Conservation (phyloP, 768 basidiomycete genomes). For the Phlebiopsis flavidoalba region DNA sequence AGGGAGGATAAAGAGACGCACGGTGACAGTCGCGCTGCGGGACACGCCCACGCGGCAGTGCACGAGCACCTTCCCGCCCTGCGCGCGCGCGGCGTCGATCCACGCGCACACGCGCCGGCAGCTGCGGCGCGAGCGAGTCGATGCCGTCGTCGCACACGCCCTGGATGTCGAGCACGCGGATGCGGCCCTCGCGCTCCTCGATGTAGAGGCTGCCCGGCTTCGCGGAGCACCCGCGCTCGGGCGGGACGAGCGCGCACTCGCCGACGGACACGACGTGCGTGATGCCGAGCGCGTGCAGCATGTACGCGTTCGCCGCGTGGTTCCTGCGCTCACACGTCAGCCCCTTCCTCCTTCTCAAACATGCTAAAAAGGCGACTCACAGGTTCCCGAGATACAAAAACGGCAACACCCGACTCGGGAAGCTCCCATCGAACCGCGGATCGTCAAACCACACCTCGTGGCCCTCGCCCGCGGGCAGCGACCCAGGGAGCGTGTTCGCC, state of each 20-base stretch:
- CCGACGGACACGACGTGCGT: slow-evolving; percentile 97
- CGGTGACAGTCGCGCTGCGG: slow-evolving; percentile 87
- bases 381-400: slow-evolving; percentile 94
- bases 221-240: slow-evolving; percentile 45
- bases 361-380: slow-evolving; percentile 43
- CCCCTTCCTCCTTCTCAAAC: slow-evolving; percentile 5
- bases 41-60: slow-evolving; percentile 99
- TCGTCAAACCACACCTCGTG: slow-evolving; percentile 96
- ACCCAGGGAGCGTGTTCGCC: slow-evolving; percentile 65
- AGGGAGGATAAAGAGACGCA: slow-evolving; percentile 31
- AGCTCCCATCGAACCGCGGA: slow-evolving; percentile 88
- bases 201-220: slow-evolving; percentile 79
- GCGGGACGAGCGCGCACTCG: slow-evolving; percentile 87
- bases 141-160: slow-evolving; percentile 96
- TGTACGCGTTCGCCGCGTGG: slow-evolving; percentile 90
- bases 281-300: slow-evolving; percentile 94
- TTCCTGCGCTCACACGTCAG: slow-evolving; percentile 46
- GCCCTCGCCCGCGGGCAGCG: slow-evolving; percentile 46
- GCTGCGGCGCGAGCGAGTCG: slow-evolving; percentile 85
- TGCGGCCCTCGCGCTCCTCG: slow-evolving; percentile 84
- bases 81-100: slow-evolving; percentile 80
- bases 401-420: slow-evolving; percentile 89
- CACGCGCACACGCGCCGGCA: slow-evolving; percentile 87
- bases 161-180: slow-evolving; percentile 88
- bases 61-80: slow-evolving; percentile 88